Conservation (phyloP, 2,329 filamentous ascomycete species). For the Neopestalotiopsis rosae region DNA sequence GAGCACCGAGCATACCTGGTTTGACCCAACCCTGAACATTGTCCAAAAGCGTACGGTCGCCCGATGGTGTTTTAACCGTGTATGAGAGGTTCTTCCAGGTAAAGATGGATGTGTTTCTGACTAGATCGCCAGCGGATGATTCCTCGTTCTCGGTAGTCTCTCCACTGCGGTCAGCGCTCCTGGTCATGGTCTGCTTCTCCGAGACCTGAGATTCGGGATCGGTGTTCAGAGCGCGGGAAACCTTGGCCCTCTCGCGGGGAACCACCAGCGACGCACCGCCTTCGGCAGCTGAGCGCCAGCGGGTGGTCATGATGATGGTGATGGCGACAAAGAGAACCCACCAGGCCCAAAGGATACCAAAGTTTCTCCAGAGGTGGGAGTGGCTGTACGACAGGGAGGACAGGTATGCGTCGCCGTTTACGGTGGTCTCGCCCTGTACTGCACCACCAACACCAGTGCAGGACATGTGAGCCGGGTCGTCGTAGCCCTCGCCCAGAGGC, state of each 20-base stretch:
- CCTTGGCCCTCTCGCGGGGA: slow-evolving; percentile 61
- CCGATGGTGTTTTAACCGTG: slow-evolving; percentile 65
- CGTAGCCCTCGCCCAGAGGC: slow-evolving; percentile 55
- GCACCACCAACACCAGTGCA: slow-evolving; percentile 66
- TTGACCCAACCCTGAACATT: slow-evolving; percentile 86
- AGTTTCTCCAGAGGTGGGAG: slow-evolving; percentile 62
- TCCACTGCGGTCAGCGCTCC: slow-evolving; percentile 18
- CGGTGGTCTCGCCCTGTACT: slow-evolving; percentile 47
- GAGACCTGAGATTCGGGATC: slow-evolving; percentile 56
- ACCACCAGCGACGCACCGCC: slow-evolving; percentile 62
- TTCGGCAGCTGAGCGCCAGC: slow-evolving; percentile 60
- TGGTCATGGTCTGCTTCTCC: slow-evolving; percentile 15
- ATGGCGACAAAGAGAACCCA: slow-evolving; percentile 64
- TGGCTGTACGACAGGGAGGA: slow-evolving; percentile 57
- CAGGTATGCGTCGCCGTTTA: slow-evolving; percentile 66
- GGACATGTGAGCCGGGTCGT: slow-evolving; percentile 47
- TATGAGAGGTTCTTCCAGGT: slow-evolving; percentile 78
- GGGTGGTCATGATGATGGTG: slow-evolving; percentile 61
- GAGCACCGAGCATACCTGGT: slow-evolving; percentile 76
- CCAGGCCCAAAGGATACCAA: slow-evolving; percentile 67
- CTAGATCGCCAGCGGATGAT: slow-evolving; percentile 42
- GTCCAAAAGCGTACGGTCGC: slow-evolving; percentile 74
- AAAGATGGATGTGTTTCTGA: slow-evolving; percentile 71
- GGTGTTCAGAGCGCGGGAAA: slow-evolving; percentile 32
- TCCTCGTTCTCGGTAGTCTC: slow-evolving; percentile 23